phyloP scores from a whole-genome alignment of 177 flowering plant genomes.

The Vitis hybrid region DNA sequence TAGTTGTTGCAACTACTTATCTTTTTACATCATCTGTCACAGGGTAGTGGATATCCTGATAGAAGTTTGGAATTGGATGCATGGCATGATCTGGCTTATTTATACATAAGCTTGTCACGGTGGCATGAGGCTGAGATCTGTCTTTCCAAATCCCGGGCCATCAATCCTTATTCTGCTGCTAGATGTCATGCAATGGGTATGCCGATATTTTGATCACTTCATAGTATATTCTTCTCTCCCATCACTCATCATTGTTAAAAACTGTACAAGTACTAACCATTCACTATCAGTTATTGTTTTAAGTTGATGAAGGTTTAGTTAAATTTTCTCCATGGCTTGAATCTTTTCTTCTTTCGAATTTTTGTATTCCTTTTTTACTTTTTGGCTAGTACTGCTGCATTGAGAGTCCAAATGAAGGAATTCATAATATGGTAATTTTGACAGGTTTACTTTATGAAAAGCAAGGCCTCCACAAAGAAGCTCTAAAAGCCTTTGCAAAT shows the following conservation, averaged over 20 bases:
- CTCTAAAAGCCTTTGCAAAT: constrained; percentile 52
- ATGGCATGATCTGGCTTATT: constrained; percentile 89
- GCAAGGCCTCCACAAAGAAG: constrained; percentile 65
- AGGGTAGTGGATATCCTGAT: constrained; percentile 40
- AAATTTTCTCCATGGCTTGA: too few relatives aligned
- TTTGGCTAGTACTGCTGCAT: too few relatives aligned
- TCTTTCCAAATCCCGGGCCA: constrained; percentile 62
- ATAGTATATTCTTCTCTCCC: too few relatives aligned
- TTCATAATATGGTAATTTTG: neutral
- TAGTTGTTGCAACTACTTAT: neutral
- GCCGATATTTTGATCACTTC: neutral
- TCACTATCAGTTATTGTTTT: too few relatives aligned
- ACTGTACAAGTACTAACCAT: too few relatives aligned
- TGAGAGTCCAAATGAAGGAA: too few relatives aligned
- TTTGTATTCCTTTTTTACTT: neutral
- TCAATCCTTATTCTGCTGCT: constrained; percentile 68
- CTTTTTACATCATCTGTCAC: constrained; percentile 16
- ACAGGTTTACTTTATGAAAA: constrained; percentile 74
- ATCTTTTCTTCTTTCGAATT: too few relatives aligned
- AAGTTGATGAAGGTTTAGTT: too few relatives aligned
- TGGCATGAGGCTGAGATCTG: constrained; percentile 93
- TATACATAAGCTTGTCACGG: constrained; percentile 75
- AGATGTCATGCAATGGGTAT: constrained; percentile 77
- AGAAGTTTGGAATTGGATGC: constrained; percentile 75
- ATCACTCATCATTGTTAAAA: too few relatives aligned